Percentiles rank a stretch among this genome's conserved stretches.
phyloP scores from a whole-genome alignment of 179 eudicot genomes.

The Nepenthes alata region DNA sequence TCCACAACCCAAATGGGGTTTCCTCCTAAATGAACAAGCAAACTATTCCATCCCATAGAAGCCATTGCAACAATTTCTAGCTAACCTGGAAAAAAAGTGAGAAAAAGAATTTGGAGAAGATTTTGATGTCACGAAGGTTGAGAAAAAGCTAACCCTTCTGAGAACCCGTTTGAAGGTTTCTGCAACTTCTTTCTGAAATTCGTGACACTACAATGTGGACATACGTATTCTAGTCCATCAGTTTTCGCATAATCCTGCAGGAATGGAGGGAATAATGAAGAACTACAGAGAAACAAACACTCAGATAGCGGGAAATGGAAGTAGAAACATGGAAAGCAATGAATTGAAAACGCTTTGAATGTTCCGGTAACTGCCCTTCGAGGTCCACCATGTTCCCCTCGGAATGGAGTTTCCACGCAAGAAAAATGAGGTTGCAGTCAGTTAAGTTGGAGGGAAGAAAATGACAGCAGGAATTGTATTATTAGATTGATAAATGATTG shows the following conservation, averaged over 20 bases:
- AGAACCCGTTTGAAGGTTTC: constrained; percentile 63
- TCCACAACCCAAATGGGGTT: no score
- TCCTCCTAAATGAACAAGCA: no score
- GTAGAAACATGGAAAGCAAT: background rate
- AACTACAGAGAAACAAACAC: background rate
- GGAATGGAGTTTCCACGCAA: no score
- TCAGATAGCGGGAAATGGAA: background rate
- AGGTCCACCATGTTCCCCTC: background rate
- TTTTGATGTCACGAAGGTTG: background rate
- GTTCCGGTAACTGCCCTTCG: background rate
- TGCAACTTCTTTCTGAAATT: constrained; percentile 73
- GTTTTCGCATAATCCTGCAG: constrained; percentile 96
- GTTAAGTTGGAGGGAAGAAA: no score
- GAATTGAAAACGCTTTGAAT: no score
- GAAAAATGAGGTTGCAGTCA: no score
- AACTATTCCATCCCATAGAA: no score
- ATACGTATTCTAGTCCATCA: constrained; percentile 93
- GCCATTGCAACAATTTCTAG: background rate
- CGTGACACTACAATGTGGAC: constrained; percentile 90
- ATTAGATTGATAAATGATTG: no score
- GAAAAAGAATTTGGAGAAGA: background rate
- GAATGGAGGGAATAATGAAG: background rate
- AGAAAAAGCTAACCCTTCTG: constrained; percentile 30
- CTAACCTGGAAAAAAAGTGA: background rate
- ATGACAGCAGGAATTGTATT: no score